Evolutionary conservation across 2,329 filamentous ascomycete genomes (phyloP), one percentile per base, ranked within the genome.

Genomic region (Scopulariopsis brevicaulis): DNA sequence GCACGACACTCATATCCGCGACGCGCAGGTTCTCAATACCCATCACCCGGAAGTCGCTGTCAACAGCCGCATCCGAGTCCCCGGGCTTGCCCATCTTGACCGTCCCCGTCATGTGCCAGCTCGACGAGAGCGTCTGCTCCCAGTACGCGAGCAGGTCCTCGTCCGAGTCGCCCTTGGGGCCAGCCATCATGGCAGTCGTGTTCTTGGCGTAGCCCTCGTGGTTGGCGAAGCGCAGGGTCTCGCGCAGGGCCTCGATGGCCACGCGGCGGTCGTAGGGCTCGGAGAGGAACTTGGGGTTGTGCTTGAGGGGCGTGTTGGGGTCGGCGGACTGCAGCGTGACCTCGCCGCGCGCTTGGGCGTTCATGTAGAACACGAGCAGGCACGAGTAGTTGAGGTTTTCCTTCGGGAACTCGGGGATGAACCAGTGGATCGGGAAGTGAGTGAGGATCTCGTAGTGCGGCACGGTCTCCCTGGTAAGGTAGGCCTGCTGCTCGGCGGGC

Each of bases 71-170:
- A 25, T 70, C 70, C 58, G 66, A 58, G 8, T 77, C 74, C 1
- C 65, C 71, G 0, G 58, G 46, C 60, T 68, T 74, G 0, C 81
- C 82, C 81, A 85, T 85, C 65, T 77, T 77, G 7, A 73, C 74
- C 0, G 82, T 85, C 0, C 79, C 77, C 1, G 72, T 79, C 76
- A 76, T 82, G 65, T 79, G 81, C 77, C 74, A 83, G 58, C 70
- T 78, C 2, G 74, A 78, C 34, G 66, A 70, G 20, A 73, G 68
- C 25, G 67, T 75, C 32, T 74, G 66, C 56, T 67, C 69, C 73
- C 73, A 81, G 62, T 73, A 70, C 2, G 62, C 67, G 10, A 74
- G 65, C 14, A 86, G 69, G 59, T 84, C 80, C 55, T 81, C 79
- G 32, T 84, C 81, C 0, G 72, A 74, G 0, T 75, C 73, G 14